These are phyloP conservation scores for Amphicarpaea edgeworthii DNA, from an alignment of 306 rosid genomes.

Conservation along the genomic window DNA sequence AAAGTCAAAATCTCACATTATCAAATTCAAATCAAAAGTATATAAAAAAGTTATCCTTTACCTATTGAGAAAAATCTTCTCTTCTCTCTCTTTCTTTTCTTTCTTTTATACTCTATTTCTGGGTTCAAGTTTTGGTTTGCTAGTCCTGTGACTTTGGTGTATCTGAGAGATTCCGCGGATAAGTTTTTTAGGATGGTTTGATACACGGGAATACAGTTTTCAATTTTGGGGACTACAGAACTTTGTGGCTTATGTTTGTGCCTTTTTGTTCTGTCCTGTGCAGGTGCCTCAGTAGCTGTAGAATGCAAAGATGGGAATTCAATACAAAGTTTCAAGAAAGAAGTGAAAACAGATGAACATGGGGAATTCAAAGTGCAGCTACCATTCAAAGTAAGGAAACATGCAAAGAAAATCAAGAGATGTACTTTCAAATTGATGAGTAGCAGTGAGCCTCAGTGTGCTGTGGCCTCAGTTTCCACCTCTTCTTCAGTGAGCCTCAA, in stretches of 20 bases:
- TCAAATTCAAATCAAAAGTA: too few species aligned
- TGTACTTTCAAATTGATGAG: constrained; percentile 70
- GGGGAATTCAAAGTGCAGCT: constrained; percentile 76
- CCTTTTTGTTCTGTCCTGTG: neutral
- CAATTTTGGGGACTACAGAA: too few species aligned
- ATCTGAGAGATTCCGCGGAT: too few species aligned
- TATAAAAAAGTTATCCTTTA: too few species aligned
- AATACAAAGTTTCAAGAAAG: constrained; percentile 52
- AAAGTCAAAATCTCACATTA: too few species aligned
- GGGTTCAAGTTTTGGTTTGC: too few species aligned
- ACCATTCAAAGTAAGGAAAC: constrained; percentile 73
- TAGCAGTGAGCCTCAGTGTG: constrained; percentile 78
- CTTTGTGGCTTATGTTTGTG: neutral
- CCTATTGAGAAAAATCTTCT: too few species aligned
- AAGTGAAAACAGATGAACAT: constrained; percentile 70
- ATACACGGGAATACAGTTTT: too few species aligned
- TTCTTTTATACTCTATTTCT: too few species aligned
- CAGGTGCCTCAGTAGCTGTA: constrained; percentile 87
- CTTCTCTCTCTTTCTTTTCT: too few species aligned
- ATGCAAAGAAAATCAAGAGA: constrained; percentile 63
- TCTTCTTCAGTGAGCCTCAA: constrained; percentile 66
- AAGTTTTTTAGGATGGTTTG: too few species aligned
- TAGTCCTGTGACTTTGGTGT: too few species aligned
- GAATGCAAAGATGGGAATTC: constrained; percentile 72
- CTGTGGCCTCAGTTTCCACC: constrained; percentile 67